Percentiles rank a stretch among this genome's conserved stretches.
Conservation (phyloP, 495 filamentous ascomycete genomes). For the Xylaria longipes region DNA sequence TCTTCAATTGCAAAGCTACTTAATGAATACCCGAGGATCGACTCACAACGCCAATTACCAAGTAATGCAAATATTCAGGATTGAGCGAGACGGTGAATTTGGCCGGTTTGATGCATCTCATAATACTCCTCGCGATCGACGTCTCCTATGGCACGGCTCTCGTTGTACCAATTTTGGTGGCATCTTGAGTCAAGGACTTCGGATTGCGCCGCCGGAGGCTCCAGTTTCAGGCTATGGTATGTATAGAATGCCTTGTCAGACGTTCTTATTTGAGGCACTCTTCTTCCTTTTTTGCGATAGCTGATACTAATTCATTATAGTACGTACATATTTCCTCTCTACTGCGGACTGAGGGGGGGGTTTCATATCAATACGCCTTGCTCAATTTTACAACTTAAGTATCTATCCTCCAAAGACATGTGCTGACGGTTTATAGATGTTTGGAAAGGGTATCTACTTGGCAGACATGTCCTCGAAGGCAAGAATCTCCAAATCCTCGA, state of each 20-base stretch:
- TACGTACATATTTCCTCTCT: not conserved
- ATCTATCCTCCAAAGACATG: not conserved
- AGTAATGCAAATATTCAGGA: constrained; percentile 81
- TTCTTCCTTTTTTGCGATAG: not conserved
- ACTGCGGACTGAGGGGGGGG: not conserved
- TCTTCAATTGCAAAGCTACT: constrained; percentile 65
- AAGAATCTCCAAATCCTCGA: not conserved
- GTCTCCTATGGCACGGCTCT: constrained; percentile 85
- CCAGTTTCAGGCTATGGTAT: constrained; percentile 70
- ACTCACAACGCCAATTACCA: constrained; percentile 66
- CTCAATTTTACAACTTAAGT: not conserved
- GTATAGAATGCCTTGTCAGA: constrained; percentile 44
- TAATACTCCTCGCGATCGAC: constrained; percentile 57
- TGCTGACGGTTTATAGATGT: constrained; percentile 50
- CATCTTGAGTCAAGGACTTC: constrained; percentile 82
- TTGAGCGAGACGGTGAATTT: constrained; percentile 75
- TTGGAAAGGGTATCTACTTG: constrained; percentile 90
- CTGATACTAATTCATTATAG: constrained; percentile 24
- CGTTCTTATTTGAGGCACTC: too few relatives aligned
- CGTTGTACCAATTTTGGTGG: constrained; percentile 81
- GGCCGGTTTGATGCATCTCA: constrained; percentile 68
- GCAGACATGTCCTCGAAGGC: constrained; percentile 75
- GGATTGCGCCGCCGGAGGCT: constrained; percentile 85
- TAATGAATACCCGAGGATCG: constrained; percentile 64
- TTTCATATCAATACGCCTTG: not conserved